Base-by-base conservation (phyloP, 148 eudicot species). In the Nepenthes gracilis region DNA sequence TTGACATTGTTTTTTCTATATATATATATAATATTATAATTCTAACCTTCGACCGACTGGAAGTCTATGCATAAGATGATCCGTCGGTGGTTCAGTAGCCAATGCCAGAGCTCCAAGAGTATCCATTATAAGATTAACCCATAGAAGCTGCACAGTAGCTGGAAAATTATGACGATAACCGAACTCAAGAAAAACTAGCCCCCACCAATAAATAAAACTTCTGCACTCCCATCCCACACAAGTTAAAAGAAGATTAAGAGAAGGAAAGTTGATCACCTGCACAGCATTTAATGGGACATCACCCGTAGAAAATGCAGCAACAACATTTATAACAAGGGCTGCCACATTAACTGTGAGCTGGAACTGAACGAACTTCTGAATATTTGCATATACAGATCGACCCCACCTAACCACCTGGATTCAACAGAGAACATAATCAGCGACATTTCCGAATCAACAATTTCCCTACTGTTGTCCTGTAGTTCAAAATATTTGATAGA, bases 61-160 rank as follows among this genome's bases (percentile, higher is more conserved):
- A 60, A 72, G 69, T 61, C 96, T 72, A 12, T 65, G 64, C 98
- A 92, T 92, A 12, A 92, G 96, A 64, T 92, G 82, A 75, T 92
- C 94, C 3, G 96, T 92, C 54, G 98, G 98, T 63, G 96, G 93
- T 72, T 91, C 97, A n/a, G 97, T 91, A 66, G 97, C 97, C 73
- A 91, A 80, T 2, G 97, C 97, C 68, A 91, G 90, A 36, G 96
- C 97, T 67, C 97, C 97, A 47, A 91, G 87, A 49, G 96, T 88
- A 72, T 92, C 98, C 98, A 88, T 85, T 36, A 92, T 92, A 67
- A 92, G 85, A 74, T 92, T 92, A 43, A 91, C 97, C 97, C 97
- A 91, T 49, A 91, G 88, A 63, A 85, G 93, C 96, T 85, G 87
- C 55, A 72, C 35, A 64, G 14, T 58, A n/a, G 54, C 67, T 65